Percentiles rank a stretch among this genome's conserved stretches.
phyloP scores from a whole-genome alignment of 2,329 filamentous ascomycete genomes.

The Epichloe sibirici region DNA sequence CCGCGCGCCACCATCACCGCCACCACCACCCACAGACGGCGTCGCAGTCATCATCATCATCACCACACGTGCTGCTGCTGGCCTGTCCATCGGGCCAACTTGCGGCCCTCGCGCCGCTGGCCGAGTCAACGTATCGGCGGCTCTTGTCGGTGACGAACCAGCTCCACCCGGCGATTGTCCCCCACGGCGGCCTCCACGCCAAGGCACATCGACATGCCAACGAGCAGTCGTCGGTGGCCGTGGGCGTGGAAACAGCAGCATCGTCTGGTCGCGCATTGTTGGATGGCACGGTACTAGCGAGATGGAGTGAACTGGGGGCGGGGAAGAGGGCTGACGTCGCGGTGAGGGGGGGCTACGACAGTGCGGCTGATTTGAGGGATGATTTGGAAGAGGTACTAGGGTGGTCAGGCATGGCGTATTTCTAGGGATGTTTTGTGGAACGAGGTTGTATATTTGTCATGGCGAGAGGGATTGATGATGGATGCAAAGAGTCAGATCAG shows the following conservation, averaged over 20 bases:
- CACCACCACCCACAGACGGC: slow-evolving; percentile 4
- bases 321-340: slow-evolving; percentile 62
- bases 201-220: slow-evolving; percentile 55
- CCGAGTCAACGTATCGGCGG: slow-evolving; percentile 72
- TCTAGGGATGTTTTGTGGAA: not conserved
- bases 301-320: slow-evolving; percentile 66
- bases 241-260: slow-evolving; percentile 42
- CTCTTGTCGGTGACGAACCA: slow-evolving; percentile 72
- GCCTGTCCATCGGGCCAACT: slow-evolving; percentile 67
- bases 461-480: no score
- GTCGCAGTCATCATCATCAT: slow-evolving; percentile 10
- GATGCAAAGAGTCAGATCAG: no score
- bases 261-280: slow-evolving; percentile 55
- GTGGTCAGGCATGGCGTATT: slow-evolving; percentile 49
- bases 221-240: slow-evolving; percentile 25
- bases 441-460: not conserved
- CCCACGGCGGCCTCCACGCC: slow-evolving; percentile 71
- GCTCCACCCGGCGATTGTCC: slow-evolving; percentile 62
- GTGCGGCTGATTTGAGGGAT: slow-evolving; percentile 53
- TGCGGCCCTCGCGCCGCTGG: slow-evolving; percentile 62
- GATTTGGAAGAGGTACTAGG: slow-evolving; percentile 54
- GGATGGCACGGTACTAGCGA: slow-evolving; percentile 61
- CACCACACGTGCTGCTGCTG: slow-evolving; percentile 46
- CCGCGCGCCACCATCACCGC: slow-evolving; percentile 18
- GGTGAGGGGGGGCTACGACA: slow-evolving; percentile 59